These are phyloP conservation scores for Artemisia annua DNA, from an alignment of 129 eudicot species.

Conservation along the genomic window DNA sequence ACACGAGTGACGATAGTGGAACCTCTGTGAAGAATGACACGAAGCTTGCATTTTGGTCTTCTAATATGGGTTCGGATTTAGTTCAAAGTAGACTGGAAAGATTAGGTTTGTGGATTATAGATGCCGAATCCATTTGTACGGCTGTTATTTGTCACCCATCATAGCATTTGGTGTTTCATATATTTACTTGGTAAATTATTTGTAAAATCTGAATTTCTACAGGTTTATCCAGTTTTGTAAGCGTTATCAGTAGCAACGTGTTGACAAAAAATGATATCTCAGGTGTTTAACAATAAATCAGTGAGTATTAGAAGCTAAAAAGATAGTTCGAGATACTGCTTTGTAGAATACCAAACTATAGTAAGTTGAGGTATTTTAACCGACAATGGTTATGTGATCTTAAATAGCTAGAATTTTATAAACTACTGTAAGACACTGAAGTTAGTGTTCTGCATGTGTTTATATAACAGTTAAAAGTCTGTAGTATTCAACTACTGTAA, in stretches of 20 bases:
- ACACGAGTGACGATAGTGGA: constrained; percentile 17
- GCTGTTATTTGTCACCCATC: constrained; percentile 72
- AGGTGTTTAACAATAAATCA: neutral
- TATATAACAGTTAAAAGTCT: too few species aligned
- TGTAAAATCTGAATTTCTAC: constrained; percentile 7
- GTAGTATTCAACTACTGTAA: too few species aligned
- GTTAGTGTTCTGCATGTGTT: too few species aligned
- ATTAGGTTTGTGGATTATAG: constrained; percentile 70
- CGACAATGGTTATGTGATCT: too few species aligned
- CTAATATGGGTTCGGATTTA: constrained; percentile 34
- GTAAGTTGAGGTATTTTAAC: too few species aligned
- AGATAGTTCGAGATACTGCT: too few species aligned
- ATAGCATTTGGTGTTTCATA: constrained; percentile 27
- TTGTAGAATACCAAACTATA: too few species aligned
- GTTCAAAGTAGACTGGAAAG: constrained; percentile 46
- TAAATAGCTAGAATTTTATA: too few species aligned
- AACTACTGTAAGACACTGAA: too few species aligned
- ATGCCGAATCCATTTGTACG: constrained; percentile 57
- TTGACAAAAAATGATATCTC: neutral
- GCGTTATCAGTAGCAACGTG: neutral
- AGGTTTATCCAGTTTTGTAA: constrained; percentile 14
- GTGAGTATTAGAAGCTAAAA: too few species aligned
- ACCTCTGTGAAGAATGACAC: constrained; percentile 33
- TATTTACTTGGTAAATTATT: neutral
- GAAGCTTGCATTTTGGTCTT: constrained; percentile 56